Conservation (phyloP, 495 filamentous ascomycete genomes). For the Penicillium canescens region DNA sequence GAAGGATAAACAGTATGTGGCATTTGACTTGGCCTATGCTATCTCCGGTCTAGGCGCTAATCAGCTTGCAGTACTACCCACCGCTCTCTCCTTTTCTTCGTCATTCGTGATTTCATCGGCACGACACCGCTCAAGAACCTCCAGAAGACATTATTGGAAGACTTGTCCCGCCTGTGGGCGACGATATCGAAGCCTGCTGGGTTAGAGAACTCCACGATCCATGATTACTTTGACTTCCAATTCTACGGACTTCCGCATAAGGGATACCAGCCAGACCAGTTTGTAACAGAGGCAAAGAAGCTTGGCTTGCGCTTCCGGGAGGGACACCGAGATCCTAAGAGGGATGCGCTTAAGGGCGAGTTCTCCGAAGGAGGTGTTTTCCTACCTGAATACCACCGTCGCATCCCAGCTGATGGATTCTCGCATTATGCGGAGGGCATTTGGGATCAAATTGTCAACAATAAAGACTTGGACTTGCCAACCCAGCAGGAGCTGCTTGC, state of each 20-base stretch:
- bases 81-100: slow-evolving; percentile 93
- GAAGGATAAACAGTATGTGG: slow-evolving; percentile 82
- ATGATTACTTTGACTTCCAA: slow-evolving; percentile 98
- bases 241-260: slow-evolving; percentile 96
- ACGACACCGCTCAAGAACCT: slow-evolving; percentile 86
- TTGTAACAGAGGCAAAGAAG: slow-evolving; percentile 75
- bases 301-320: slow-evolving; percentile 79
- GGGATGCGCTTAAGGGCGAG: slow-evolving; percentile 53
- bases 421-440: slow-evolving; percentile 88
- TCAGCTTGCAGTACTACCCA: slow-evolving; percentile 67
- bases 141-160: slow-evolving; percentile 84
- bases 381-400: slow-evolving; percentile 88
- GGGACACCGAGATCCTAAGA: slow-evolving; percentile 67
- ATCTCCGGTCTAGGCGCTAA: slow-evolving; percentile 16
- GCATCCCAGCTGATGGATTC: slow-evolving; percentile 95
- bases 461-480: slow-evolving; percentile 95
- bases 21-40: background rate
- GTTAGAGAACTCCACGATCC: slow-evolving; percentile 83
- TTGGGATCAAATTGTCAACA: slow-evolving; percentile 98
- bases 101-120: slow-evolving; percentile 94
- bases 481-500: slow-evolving; percentile 96
- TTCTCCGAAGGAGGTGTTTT: slow-evolving; percentile 82
- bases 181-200: slow-evolving; percentile 87
- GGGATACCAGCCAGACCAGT: slow-evolving; percentile 92
- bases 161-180: slow-evolving; percentile 88